Conservation (phyloP, 768 basidiomycete species). For the Cubamyces lactineus region DNA sequence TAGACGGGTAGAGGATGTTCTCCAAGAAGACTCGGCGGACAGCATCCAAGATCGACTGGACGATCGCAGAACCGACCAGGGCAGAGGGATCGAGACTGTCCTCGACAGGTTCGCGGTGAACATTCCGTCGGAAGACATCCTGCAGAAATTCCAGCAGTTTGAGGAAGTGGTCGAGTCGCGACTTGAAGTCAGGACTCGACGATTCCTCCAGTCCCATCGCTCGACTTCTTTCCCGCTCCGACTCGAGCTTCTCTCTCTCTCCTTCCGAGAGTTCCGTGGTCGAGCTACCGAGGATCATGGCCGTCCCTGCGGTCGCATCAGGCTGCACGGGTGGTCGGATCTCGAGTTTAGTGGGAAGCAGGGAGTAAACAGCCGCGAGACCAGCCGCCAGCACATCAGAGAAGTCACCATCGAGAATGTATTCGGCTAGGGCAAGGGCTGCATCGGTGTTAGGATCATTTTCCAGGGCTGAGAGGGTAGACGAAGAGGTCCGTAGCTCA, state of each 20-base stretch:
- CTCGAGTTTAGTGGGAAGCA: conserved; percentile 85
- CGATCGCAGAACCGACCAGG: conserved; percentile 78
- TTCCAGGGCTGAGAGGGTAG: conserved; percentile 33
- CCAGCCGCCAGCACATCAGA: conserved; percentile 97
- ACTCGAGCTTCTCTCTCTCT: conserved; percentile 54
- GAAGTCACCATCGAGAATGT: conserved; percentile 95
- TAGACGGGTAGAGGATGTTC: conserved; percentile 90
- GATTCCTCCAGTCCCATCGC: conserved; percentile 79
- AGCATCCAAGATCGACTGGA: conserved; percentile 80
- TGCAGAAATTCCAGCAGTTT: conserved; percentile 91
- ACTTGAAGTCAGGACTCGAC: conserved; percentile 71
- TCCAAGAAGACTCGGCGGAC: conserved; percentile 87
- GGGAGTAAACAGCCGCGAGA: conserved; percentile 88
- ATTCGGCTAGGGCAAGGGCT: conserved; percentile 86
- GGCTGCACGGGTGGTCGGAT: conserved; percentile 53
- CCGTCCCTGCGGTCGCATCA: conserved; percentile 45
- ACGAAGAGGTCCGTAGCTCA: conserved; percentile 30
- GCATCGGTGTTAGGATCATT: conserved; percentile 82
- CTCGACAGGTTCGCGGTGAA: conserved; percentile 40
- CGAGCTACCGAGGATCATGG: conserved; percentile 74
- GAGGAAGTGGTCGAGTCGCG: conserved; percentile 84
- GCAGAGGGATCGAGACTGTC: conserved; percentile 60
- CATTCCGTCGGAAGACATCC: conserved; percentile 79
- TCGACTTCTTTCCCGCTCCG: conserved; percentile 52
- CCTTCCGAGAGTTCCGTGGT: conserved; percentile 53